phyloP scores from a whole-genome alignment of 2,329 filamentous ascomycete genomes.

The Phialophora chinensis region DNA sequence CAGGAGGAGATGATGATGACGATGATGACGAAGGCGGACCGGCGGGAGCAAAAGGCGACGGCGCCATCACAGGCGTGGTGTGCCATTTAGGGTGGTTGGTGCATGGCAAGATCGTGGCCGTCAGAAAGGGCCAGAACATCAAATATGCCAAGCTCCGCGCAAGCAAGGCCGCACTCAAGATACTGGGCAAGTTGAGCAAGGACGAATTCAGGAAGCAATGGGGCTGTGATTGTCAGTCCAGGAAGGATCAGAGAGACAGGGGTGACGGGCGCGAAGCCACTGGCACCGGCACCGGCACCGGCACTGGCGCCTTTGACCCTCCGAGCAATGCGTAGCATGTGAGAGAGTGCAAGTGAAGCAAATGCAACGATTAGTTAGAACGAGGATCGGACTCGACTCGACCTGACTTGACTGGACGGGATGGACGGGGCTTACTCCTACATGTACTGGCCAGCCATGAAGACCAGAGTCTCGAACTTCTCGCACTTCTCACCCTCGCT shows the following conservation, averaged over 20 bases:
- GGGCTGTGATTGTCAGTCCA: conserved; percentile 37
- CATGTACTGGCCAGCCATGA: no score
- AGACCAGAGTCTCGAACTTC: no score
- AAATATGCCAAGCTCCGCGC: conserved; percentile 73
- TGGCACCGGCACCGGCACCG: no score
- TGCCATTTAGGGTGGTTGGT: conserved; percentile 64
- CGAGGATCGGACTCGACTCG: no score
- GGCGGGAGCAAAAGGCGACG: conserved; percentile 38
- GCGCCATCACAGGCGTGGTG: conserved; percentile 58
- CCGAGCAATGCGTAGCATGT: no score
- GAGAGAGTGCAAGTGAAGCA: not conserved
- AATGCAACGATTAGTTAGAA: no score
- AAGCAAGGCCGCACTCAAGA: conserved; percentile 48
- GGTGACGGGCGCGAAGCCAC: not conserved
- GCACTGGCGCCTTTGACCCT: no score
- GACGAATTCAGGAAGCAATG: conserved; percentile 69
- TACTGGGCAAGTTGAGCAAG: conserved; percentile 57
- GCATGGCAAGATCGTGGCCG: conserved; percentile 71
- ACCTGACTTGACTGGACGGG: no score
- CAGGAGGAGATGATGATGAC: conserved; percentile 48
- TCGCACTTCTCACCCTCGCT: no score
- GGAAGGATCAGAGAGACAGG: not conserved
- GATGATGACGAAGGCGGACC: conserved; percentile 50
- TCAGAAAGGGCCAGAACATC: conserved; percentile 66
- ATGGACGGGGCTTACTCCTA: no score